These are phyloP conservation scores for Gigaspora rosea DNA, from an alignment of 192 early-diverging fungal genomes.

Conservation along the genomic window DNA sequence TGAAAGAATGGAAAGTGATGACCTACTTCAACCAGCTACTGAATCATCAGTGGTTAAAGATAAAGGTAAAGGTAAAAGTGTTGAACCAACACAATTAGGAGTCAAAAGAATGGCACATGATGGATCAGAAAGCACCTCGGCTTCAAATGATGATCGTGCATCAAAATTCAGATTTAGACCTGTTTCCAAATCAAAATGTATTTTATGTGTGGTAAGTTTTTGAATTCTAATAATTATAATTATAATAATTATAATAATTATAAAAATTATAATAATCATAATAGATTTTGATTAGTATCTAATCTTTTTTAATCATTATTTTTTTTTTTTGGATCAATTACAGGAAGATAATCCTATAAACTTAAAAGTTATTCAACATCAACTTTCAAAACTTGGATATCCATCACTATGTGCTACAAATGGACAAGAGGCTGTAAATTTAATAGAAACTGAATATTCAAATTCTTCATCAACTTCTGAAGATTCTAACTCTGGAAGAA, in stretches of 20 bases:
- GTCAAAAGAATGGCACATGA: background rate
- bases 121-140: background rate
- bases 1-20: too few relatives aligned
- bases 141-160: background rate
- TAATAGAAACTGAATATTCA: background rate
- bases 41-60: background rate
- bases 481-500: constrained; percentile 23
- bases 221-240: background rate
- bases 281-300: constrained; percentile 22
- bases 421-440: constrained; percentile 55
- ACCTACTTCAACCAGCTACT: too few relatives aligned
- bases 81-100: background rate
- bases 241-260: background rate
- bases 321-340: constrained; percentile 32
- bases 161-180: background rate
- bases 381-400: constrained; percentile 56
- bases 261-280: constrained; percentile 6
- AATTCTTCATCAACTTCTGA: background rate
- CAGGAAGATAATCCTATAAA: constrained; percentile 33
- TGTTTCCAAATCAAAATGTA: constrained; percentile 4
- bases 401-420: constrained; percentile 50
- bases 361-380: constrained; percentile 53
- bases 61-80: background rate
- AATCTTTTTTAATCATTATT: constrained; percentile 33
- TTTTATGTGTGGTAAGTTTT: constrained; percentile 20